Base-by-base conservation (phyloP, 2,329 filamentous ascomycete genomes). In the Stylonectria norvegica region DNA sequence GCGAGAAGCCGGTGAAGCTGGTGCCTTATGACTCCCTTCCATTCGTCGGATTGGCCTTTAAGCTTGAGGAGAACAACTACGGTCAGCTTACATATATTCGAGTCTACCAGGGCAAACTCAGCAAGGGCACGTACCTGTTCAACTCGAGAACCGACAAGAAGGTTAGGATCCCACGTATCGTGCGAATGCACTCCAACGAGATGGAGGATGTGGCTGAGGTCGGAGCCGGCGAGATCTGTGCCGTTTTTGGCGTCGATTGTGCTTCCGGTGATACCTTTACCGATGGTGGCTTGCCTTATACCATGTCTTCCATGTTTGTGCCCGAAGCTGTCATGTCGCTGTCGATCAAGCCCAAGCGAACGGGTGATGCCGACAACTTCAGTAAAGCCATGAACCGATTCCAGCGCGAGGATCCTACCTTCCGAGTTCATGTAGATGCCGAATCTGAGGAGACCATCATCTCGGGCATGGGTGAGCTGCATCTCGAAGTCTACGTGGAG, bases 161-260 rank as follows among this genome's bases (percentile, higher is more conserved):
- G 73, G 85, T 98, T 62, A 90, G 94, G 68, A 85, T 98, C 42
- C 93, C 93, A 15, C 86, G 91, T 61, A 97, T 98, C 58, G 93
- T 98, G 48, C 89, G 93, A 48, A 98, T 98, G 93, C 93, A 98
- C 73, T 95, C 90, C 32, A 95, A 97, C 63, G 93, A 98, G 62
- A 95, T 98, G 91, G 93, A 98, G 66, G 93, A 98, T 61, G 89
- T 96, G 20, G 75, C 71, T 40, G 90, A 96, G 65, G 85, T 98
- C 49, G 89, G 90, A 37, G 91, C 93, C 38, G 93, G 93, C 67
- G 93, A 98, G 67, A 98, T 98, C 50, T 98, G 93, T 63, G 93
- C 93, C 46, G 93, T 98, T 43, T 98, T 98, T 61, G 93, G 93
- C 60, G 87, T 98, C 39, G 93, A 98, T 58, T 98, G 93, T 65